Evolutionary conservation across 805 yeast genomes (phyloP).

Genomic region (Candida sonorensis): DNA sequence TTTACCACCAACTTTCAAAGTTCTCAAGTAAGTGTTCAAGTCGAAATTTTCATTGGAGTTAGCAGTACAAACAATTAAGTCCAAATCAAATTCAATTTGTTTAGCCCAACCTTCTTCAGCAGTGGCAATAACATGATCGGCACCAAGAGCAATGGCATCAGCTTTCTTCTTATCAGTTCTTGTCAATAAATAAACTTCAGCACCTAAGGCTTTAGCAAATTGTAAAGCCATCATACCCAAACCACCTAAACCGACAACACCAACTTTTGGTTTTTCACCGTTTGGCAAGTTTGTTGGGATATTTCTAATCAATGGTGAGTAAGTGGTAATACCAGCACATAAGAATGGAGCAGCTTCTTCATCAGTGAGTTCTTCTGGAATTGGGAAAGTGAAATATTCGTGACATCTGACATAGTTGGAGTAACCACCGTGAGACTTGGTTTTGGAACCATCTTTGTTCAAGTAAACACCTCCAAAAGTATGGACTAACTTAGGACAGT

Average conservation of each 20-base stretch:
- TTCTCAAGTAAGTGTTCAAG: slow-evolving; percentile 38
- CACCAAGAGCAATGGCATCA: slow-evolving; percentile 49
- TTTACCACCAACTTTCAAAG: slow-evolving; percentile 51
- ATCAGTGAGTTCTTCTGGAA: slow-evolving; percentile 49
- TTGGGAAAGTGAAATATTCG: slow-evolving; percentile 55
- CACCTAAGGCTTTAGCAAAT: slow-evolving; percentile 57
- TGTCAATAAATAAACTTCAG: slow-evolving; percentile 54
- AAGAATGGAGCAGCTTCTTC: slow-evolving; percentile 62
- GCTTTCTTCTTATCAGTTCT: slow-evolving; percentile 43
- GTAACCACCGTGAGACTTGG: slow-evolving; percentile 55
- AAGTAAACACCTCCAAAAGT: slow-evolving; percentile 29
- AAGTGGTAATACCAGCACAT: slow-evolving; percentile 75
- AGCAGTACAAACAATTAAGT: slow-evolving; percentile 48
- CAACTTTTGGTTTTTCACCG: slow-evolving; percentile 41
- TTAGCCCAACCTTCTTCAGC: slow-evolving; percentile 31
- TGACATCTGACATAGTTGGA: slow-evolving; percentile 59
- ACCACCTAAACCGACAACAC: slow-evolving; percentile 61
- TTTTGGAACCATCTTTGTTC: slow-evolving; percentile 21
- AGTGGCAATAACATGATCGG: slow-evolving; percentile 47
- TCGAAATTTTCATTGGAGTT: slow-evolving; percentile 44
- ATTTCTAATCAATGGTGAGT: slow-evolving; percentile 54
- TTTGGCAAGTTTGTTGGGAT: slow-evolving; percentile 21
- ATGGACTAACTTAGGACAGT: slow-evolving; percentile 30
- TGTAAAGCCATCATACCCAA: slow-evolving; percentile 59
- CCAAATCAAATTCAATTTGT: slow-evolving; percentile 30